Conservation (phyloP, 1,284 basidiomycete species). For the Pascua sp. region DNA sequence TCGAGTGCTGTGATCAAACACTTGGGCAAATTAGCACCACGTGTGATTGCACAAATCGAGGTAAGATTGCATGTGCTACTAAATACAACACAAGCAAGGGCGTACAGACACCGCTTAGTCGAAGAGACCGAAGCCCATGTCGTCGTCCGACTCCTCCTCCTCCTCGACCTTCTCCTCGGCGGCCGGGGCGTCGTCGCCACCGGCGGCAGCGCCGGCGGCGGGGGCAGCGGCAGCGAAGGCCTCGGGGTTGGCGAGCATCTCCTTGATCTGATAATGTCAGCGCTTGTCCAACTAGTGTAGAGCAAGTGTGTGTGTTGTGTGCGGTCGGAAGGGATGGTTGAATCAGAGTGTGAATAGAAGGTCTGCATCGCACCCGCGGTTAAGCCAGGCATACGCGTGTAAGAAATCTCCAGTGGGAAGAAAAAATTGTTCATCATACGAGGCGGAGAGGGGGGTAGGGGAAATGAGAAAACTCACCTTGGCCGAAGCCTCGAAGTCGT, state of each 20-base stretch:
- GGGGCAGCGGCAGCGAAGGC: constrained; percentile 79
- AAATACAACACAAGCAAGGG: constrained; percentile 10
- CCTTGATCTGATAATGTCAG: constrained; percentile 68
- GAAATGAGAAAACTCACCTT: constrained; percentile 61
- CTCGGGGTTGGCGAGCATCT: constrained; percentile 93
- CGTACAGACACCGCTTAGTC: constrained; percentile 57
- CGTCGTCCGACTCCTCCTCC: constrained; percentile 62
- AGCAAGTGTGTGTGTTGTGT: not conserved
- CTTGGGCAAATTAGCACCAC: too few relatives aligned
- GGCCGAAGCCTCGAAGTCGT: constrained; percentile 87
- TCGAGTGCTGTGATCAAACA: too few relatives aligned
- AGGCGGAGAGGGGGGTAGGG: constrained; percentile 12
- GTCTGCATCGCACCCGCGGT: constrained; percentile 34
- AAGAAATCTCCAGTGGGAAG: constrained; percentile 50
- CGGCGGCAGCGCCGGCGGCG: constrained; percentile 56
- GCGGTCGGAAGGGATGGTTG: not conserved
- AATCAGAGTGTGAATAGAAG: constrained; percentile 39
- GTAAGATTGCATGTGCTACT: constrained; percentile 13
- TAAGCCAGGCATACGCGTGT: constrained; percentile 49
- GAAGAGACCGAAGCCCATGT: constrained; percentile 75
- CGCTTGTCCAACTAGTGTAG: not conserved
- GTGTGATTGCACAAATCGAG: not conserved
- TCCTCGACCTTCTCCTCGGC: constrained; percentile 61
- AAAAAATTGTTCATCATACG: constrained; percentile 27
- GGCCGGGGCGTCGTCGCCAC: constrained; percentile 55